Conservation (phyloP, 2,329 filamentous ascomycete species). For the Botryotinia narcissicola region DNA sequence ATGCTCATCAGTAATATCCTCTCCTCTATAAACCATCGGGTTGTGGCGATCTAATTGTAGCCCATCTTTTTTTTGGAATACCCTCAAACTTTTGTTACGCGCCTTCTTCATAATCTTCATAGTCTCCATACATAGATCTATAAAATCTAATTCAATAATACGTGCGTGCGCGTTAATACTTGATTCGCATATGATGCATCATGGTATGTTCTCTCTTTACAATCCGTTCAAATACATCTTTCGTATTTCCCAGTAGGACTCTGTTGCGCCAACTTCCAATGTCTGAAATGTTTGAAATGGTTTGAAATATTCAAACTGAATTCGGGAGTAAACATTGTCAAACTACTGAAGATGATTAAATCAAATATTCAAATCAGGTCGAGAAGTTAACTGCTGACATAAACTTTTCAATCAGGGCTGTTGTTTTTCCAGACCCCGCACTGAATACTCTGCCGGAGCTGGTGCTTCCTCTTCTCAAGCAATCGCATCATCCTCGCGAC, state of each 20-base stretch:
- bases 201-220: conserved; percentile 20
- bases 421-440: conserved; percentile 56
- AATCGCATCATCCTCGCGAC: conserved; percentile 42
- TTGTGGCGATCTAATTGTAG: neutral
- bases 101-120: neutral
- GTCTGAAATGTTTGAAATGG: neutral
- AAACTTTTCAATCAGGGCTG: conserved; percentile 50
- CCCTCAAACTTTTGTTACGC: conserved; percentile 2
- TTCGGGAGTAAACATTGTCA: neutral
- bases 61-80: conserved; percentile 2
- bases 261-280: neutral
- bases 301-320: neutral
- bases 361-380: neutral
- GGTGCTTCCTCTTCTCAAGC: conserved; percentile 49
- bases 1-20: neutral
- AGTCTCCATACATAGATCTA: neutral
- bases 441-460: conserved; percentile 46
- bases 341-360: neutral
- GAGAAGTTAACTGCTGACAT: neutral
- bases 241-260: neutral
- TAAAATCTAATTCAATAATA: neutral
- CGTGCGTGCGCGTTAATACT: conserved; percentile 16
- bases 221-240: neutral
- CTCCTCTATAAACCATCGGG: neutral
- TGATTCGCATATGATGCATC: conserved; percentile 12